These are phyloP conservation scores for Aspergillus baeticus DNA, from an alignment of 495 filamentous ascomycete species.

Conservation along the genomic window DNA sequence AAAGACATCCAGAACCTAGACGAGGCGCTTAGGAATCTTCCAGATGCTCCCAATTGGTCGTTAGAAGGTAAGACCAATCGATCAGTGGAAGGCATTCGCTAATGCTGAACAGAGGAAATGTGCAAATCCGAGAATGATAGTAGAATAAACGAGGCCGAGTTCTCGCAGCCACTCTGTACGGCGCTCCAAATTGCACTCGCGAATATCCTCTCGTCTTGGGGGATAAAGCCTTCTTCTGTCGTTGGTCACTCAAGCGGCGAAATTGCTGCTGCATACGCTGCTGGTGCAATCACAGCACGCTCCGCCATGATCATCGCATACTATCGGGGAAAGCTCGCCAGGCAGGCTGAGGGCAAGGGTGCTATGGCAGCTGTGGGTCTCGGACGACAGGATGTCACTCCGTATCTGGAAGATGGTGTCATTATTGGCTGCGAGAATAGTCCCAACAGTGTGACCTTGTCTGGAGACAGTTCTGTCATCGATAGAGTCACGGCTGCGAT, in stretches of 20 bases:
- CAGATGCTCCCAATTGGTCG: neutral
- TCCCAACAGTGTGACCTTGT: constrained; percentile 23
- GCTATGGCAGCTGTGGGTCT: constrained; percentile 40
- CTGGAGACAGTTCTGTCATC: constrained; percentile 34
- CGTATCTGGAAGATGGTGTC: neutral
- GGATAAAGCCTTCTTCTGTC: constrained; percentile 8
- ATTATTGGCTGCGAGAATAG: constrained; percentile 22
- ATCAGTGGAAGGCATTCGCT: neutral
- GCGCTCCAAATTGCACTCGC: constrained; percentile 31
- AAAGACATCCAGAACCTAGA: neutral
- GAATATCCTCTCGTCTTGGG: constrained; percentile 12
- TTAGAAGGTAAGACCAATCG: neutral
- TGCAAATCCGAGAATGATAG: neutral
- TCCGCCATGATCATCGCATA: constrained; percentile 31
- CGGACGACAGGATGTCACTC: constrained; percentile 12
- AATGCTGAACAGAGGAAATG: constrained; percentile 1
- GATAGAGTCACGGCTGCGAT: constrained; percentile 29
- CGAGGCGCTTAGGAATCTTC: neutral
- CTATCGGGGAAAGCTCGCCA: constrained; percentile 31
- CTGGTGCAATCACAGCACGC: constrained; percentile 6
- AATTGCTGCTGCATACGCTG: constrained; percentile 21
- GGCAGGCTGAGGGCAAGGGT: neutral
- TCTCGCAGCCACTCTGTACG: constrained; percentile 28
- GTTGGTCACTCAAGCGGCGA: constrained; percentile 25
- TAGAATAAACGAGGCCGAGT: constrained; percentile 1